Evolutionary conservation across 768 basidiomycete species (phyloP).

Genomic region (Mycena kentingensis): DNA sequence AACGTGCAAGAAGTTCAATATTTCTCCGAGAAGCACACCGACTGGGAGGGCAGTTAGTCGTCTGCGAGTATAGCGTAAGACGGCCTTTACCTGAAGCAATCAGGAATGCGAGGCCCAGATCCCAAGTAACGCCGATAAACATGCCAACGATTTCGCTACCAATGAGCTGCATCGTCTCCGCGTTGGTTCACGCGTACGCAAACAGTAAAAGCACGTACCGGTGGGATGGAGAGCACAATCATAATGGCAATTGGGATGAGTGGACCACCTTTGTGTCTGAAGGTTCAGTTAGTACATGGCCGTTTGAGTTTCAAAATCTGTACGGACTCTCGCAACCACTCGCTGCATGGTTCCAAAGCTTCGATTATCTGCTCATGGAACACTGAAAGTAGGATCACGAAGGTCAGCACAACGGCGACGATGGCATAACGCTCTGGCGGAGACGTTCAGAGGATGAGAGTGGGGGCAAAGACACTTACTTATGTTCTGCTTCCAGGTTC

Average conservation of each 20-base stretch:
- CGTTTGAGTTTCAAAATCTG: not conserved
- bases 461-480: not conserved
- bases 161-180: conserved; percentile 58
- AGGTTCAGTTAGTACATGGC: not conserved
- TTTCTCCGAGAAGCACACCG: conserved; percentile 62
- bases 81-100: conserved; percentile 43
- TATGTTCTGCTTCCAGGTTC: not conserved
- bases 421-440: not conserved
- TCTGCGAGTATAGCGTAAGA: not conserved
- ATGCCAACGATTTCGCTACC: conserved; percentile 39
- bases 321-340: conserved; percentile 10
- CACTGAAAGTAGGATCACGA: not conserved
- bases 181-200: conserved; percentile 63
- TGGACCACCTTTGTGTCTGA: conserved; percentile 46
- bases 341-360: not conserved
- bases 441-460: not conserved
- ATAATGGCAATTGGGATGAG: conserved; percentile 59
- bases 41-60: conserved; percentile 23
- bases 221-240: conserved; percentile 41
- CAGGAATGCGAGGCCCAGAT: conserved; percentile 39
- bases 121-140: conserved; percentile 7
- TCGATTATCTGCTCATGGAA: conserved; percentile 10
- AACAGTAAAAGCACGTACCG: not conserved
- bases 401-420: not conserved
- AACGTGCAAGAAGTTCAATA: conserved; percentile 61